Evolutionary conservation across 2,329 filamentous ascomycete genomes (phyloP), one percentile per base, ranked within the genome.

Genomic region (Monosporascus ibericus): DNA sequence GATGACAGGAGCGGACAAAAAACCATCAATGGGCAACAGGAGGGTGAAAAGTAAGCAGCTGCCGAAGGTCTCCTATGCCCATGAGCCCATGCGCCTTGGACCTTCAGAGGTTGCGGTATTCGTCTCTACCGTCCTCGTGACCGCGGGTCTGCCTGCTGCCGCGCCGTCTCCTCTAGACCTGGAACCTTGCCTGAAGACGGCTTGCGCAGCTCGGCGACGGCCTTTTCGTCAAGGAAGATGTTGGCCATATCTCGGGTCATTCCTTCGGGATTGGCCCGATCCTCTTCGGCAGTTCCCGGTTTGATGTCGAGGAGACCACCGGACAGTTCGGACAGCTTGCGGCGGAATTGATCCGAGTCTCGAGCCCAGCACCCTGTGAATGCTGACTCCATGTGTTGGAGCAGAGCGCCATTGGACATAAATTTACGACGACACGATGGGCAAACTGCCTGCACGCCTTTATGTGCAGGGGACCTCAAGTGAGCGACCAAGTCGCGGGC

Each of bases 331-430:
- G 68, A 62, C 37, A 77, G 52, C 48, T 71, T 71, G 18, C 59
- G 56, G 22, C 66, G 61, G 52, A 68, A 80, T 15, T 68, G 63
- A 11, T 70, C 63, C 0, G 70, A 68, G 3, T 73, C 59, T 4
- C 75, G 72, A 25, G 81, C 69, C 6, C 62, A 63, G 65, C 79
- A 80, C 20, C 64, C 65, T 36, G 54, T 59, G 3, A 68, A 67
- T 50, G 69, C 71, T 1, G 73, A 69, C 58, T 82, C 79, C 22
- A 70, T 72, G 55, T 83, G 80, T 47, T 71, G 68, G 3, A 75
- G 70, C 34, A 81, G 70, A 2, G 74, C 69, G 17, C 70, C 63
- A 20, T 74, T 63, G 2, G 68, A 69, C 7, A 64, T 63, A 59
- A 78, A 82, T 7, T 58, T 61, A 2, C 61, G 63, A 14, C 65